phyloP scores from a whole-genome alignment of 148 eudicot genomes.

The Spergularia bocconei region DNA sequence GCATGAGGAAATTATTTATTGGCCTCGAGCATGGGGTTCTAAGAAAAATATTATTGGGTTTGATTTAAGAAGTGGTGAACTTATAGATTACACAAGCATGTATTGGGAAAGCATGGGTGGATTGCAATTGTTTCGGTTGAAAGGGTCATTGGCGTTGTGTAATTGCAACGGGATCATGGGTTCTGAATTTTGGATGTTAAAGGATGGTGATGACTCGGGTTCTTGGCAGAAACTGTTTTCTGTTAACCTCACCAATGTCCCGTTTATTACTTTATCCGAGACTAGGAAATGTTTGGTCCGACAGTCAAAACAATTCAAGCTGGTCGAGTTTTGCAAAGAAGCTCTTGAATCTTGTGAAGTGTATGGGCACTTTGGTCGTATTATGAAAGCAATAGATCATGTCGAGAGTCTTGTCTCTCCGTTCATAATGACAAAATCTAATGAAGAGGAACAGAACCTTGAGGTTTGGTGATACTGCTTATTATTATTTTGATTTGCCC shows the following conservation, averaged over 20 bases:
- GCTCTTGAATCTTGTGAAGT: background rate
- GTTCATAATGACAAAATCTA: background rate
- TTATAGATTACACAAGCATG: background rate
- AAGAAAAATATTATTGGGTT: background rate
- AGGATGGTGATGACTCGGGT: background rate
- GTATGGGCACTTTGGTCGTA: background rate
- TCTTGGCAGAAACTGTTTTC: slow-evolving; percentile 2
- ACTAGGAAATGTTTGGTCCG: background rate
- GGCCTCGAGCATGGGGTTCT: background rate
- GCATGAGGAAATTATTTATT: background rate
- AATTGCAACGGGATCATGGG: background rate
- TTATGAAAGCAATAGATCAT: background rate
- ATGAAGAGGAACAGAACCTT: background rate
- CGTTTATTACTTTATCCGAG: background rate
- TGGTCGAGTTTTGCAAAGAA: background rate
- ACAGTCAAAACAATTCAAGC: background rate
- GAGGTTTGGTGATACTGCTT: too few relatives aligned
- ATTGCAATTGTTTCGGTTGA: background rate
- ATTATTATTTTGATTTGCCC: too few relatives aligned
- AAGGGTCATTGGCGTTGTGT: background rate
- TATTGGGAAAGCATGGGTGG: background rate
- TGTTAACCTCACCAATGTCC: background rate
- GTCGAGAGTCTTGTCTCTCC: slow-evolving; percentile 1
- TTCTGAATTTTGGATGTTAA: slow-evolving; percentile 2
- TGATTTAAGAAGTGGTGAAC: background rate